Evolutionary conservation across 148 eudicot species (phyloP).

Genomic region (Camellia granthamiana): DNA sequence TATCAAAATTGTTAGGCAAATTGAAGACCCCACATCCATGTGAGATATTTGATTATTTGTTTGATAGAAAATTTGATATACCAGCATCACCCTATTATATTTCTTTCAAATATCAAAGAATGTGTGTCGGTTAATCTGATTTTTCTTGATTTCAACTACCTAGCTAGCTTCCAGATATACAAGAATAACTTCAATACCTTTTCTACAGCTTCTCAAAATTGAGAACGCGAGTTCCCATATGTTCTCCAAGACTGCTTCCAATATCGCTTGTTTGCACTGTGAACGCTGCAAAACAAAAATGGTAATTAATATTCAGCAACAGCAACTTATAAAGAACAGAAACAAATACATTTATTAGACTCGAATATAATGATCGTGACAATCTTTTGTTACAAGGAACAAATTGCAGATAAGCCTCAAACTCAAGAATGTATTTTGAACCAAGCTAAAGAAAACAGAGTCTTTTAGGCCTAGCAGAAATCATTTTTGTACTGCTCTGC

Average conservation of each 20-base stretch:
- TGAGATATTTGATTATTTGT: too few species aligned
- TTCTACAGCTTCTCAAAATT: conserved; percentile 26
- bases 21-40: too few species aligned
- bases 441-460: background rate
- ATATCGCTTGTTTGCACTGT: conserved; percentile 48
- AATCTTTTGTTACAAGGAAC: background rate
- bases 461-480: background rate
- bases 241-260: conserved; percentile 49
- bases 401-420: background rate
- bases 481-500: background rate
- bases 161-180: too few species aligned
- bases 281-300: conserved; percentile 51
- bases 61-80: too few species aligned
- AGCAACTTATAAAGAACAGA: background rate
- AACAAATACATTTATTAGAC: background rate
- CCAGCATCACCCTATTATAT: too few species aligned
- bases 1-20: too few species aligned
- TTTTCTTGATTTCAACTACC: background rate
- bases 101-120: too few species aligned
- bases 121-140: background rate
- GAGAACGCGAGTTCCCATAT: conserved; percentile 30
- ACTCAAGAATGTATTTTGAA: background rate
- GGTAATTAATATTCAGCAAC: background rate
- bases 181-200: background rate
- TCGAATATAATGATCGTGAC: background rate